Conservation (phyloP, 345 rosid genomes). For the Cochlearia excelsa region DNA sequence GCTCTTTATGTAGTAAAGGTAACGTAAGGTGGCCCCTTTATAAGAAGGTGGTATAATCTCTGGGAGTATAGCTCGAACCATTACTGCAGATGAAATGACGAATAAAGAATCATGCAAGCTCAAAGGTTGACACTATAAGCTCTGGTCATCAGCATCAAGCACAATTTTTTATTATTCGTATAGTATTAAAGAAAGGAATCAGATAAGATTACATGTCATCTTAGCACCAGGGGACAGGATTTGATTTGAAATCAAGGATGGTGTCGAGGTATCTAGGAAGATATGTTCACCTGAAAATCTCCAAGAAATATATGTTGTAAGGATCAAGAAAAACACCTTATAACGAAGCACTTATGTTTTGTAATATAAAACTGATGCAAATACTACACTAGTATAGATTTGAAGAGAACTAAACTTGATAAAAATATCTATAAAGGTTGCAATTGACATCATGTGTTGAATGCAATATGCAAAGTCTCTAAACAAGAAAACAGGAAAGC, state of each 20-base stretch:
- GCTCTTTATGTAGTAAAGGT: constrained; percentile 70
- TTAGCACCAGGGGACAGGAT: constrained; percentile 62
- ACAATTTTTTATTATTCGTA: constrained; percentile 13
- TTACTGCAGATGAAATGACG: constrained; percentile 47
- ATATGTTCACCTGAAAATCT: constrained; percentile 71
- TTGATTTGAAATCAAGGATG: constrained; percentile 60
- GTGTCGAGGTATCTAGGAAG: constrained; percentile 67
- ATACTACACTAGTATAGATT: constrained; percentile 10
- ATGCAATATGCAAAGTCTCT: constrained; percentile 12
- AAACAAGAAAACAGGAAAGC: neutral
- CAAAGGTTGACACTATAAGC: constrained; percentile 14
- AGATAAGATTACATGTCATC: constrained; percentile 58
- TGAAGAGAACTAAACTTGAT: constrained; percentile 8
- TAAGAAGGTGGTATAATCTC: constrained; percentile 79
- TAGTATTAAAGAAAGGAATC: constrained; percentile 19
- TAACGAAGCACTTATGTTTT: constrained; percentile 3
- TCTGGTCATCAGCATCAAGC: constrained; percentile 14
- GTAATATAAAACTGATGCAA: constrained; percentile 15
- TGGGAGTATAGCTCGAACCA: constrained; percentile 70
- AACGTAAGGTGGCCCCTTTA: constrained; percentile 82
- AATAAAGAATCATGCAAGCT: constrained; percentile 24
- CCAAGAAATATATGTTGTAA: constrained; percentile 18
- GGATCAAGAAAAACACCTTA: constrained; percentile 10
- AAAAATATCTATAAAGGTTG: constrained; percentile 2
- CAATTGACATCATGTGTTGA: constrained; percentile 11